Base-by-base conservation (phyloP, 2,329 filamentous ascomycete genomes). In the Aspergillus sp. region DNA sequence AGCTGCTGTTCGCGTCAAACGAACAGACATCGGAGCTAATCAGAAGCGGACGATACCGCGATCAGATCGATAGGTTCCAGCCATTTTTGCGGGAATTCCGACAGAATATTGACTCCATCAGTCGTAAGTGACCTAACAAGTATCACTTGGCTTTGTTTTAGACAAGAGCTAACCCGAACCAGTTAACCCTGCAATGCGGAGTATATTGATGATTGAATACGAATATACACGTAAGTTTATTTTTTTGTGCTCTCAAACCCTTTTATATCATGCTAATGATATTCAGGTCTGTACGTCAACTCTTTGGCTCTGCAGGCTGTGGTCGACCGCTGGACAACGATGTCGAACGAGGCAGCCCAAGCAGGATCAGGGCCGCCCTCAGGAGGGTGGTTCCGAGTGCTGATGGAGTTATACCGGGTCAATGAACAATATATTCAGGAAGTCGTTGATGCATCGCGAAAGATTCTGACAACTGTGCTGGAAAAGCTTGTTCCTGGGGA, bases 261-360 rank as follows among this genome's bases (percentile, higher is more conserved):
- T 37, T 4, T 27, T 31, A 11, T 6, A 10, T n/a, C 27, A 30
- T 12, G n/a, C 47, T 56, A 41, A 58, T 44, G 33, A 33, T 54
- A 47, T 31, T 11, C 46, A 67, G 70, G 70, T 10, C 52, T 96
- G 40, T 97, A 97, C 61, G 80, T 96, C 70, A 96, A 97, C 65
- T 95, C 90, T 1, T 75, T 98, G 2, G 90, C 90, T 2, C 73
- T 98, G 2, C 93, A 98, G 68, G 93, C 93, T 19, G 90, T 97
- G 4, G 89, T 97, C 5, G 91, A 96, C 67, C 82, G 90, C 47
- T 95, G 88, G 68, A 91, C 89, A 6, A 90, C 79, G 48, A 86
- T 90, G 59, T 68, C 68, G 7, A 67, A 65, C 41, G 63, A 69
- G 44, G 60, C 68, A 54, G 45, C 60, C 5, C 59, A 64, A 45